A percentile compares a stretch with the other conserved stretches of the same genome.
phyloP scores from a whole-genome alignment of 129 eudicot species.

The Lonicera japonica region DNA sequence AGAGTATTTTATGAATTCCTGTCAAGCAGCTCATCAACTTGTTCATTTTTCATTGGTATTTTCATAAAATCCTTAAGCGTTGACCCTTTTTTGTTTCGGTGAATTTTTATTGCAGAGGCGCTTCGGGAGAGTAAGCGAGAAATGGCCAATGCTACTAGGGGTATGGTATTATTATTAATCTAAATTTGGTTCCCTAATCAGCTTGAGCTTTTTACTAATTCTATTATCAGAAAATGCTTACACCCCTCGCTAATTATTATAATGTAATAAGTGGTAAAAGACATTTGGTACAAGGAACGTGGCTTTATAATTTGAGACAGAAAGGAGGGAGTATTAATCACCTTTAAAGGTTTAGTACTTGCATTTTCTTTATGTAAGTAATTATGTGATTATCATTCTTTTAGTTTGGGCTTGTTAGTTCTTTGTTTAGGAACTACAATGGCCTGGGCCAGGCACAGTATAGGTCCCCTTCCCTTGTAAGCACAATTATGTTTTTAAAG shows the following conservation, averaged over 20 bases:
- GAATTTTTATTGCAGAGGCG: constrained; percentile 50
- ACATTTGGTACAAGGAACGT: too few relatives aligned
- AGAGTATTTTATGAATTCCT: constrained; percentile 2
- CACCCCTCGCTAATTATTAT: neutral
- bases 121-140: constrained; percentile 92
- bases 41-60: constrained; percentile 6
- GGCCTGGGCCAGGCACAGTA: too few relatives aligned
- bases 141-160: constrained; percentile 92
- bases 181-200: neutral
- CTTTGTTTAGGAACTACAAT: too few relatives aligned
- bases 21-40: constrained; percentile 1
- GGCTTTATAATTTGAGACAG: too few relatives aligned
- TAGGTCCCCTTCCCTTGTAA: too few relatives aligned
- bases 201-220: neutral
- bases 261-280: too few relatives aligned
- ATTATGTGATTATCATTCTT: too few relatives aligned
- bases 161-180: constrained; percentile 23
- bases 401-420: too few relatives aligned
- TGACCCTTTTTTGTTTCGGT: constrained; percentile 5
- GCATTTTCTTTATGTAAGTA: too few relatives aligned
- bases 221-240: neutral
- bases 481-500: too few relatives aligned
- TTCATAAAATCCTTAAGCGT: neutral
- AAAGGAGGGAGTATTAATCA: too few relatives aligned
- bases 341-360: too few relatives aligned